Conservation (phyloP, 768 basidiomycete species). For the Asterophora lycoperdoides region DNA sequence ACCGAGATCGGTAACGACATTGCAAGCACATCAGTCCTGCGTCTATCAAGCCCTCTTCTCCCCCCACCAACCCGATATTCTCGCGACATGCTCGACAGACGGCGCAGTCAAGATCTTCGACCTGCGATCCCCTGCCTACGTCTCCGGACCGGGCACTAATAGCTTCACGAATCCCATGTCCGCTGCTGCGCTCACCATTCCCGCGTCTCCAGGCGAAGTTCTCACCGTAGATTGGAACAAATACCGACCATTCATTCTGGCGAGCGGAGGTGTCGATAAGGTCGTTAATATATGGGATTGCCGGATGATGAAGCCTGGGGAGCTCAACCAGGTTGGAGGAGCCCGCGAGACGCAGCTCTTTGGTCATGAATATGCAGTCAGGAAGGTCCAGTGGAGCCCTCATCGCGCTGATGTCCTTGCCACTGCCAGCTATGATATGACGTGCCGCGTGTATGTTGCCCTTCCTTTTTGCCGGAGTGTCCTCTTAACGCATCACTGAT, state of each 20-base stretch:
- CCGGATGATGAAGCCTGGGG: conserved; percentile 68
- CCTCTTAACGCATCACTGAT: conserved; percentile 1
- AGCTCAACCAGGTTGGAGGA: conserved; percentile 60
- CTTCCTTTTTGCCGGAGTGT: conserved; percentile 2
- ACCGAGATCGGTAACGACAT: conserved; percentile 71
- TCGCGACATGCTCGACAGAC: conserved; percentile 85
- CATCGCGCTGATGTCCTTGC: conserved; percentile 69
- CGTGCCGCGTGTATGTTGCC: conserved; percentile 74
- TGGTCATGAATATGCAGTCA: conserved; percentile 88
- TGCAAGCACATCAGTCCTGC: conserved; percentile 80
- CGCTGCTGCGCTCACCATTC: conserved; percentile 69
- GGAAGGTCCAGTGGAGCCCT: conserved; percentile 88
- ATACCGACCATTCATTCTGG: conserved; percentile 74
- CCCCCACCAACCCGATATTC: conserved; percentile 78
- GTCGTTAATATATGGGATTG: conserved; percentile 79
- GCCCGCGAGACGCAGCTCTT: conserved; percentile 63
- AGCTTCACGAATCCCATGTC: conserved; percentile 64
- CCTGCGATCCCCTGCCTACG: conserved; percentile 59
- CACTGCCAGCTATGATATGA: conserved; percentile 89
- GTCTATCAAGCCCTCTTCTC: conserved; percentile 92
- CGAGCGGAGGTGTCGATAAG: conserved; percentile 79
- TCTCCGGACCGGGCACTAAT: conserved; percentile 45
- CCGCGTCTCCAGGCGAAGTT: conserved; percentile 74
- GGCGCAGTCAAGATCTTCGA: conserved; percentile 85
- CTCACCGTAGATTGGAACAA: conserved; percentile 92